Percentiles rank a stretch among this genome's conserved stretches.
These are phyloP conservation scores for Mycena alexandri DNA, from an alignment of 768 basidiomycete genomes.

Conservation along the genomic window DNA sequence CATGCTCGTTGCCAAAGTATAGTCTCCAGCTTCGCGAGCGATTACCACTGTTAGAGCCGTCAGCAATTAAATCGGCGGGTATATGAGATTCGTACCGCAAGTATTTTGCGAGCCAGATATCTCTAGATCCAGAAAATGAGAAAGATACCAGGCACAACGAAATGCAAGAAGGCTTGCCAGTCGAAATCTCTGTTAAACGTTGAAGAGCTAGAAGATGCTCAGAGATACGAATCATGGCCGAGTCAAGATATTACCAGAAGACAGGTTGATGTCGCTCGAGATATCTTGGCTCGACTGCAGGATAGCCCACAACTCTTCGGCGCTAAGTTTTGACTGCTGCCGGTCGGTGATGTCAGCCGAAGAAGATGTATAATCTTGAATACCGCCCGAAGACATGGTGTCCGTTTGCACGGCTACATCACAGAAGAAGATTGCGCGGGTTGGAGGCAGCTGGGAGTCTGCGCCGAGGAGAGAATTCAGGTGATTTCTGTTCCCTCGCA, in stretches of 20 bases:
- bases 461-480: conserved; percentile 61
- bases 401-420: conserved; percentile 79
- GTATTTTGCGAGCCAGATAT: conserved; percentile 76
- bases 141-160: not conserved
- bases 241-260: conserved; percentile 58
- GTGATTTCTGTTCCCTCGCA: conserved; percentile 54
- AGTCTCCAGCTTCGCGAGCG: conserved; percentile 77
- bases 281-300: conserved; percentile 83
- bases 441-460: conserved; percentile 61
- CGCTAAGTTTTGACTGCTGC: conserved; percentile 69
- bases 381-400: conserved; percentile 45
- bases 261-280: conserved; percentile 78
- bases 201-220: conserved; percentile 62
- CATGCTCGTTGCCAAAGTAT: conserved; percentile 78
- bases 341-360: conserved; percentile 57
- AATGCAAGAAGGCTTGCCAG: conserved; percentile 54
- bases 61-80: not conserved
- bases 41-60: conserved; percentile 63
- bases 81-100: conserved; percentile 55
- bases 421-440: conserved; percentile 66
- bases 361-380: conserved; percentile 45
- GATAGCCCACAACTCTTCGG: conserved; percentile 75
- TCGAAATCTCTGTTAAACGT: conserved; percentile 78
- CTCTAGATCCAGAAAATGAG: conserved; percentile 52
- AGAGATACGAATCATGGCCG: conserved; percentile 11